A percentile compares a stretch with the other conserved stretches of the same genome.
phyloP scores from a whole-genome alignment of 768 basidiomycete genomes.

The Suillus paluster region DNA sequence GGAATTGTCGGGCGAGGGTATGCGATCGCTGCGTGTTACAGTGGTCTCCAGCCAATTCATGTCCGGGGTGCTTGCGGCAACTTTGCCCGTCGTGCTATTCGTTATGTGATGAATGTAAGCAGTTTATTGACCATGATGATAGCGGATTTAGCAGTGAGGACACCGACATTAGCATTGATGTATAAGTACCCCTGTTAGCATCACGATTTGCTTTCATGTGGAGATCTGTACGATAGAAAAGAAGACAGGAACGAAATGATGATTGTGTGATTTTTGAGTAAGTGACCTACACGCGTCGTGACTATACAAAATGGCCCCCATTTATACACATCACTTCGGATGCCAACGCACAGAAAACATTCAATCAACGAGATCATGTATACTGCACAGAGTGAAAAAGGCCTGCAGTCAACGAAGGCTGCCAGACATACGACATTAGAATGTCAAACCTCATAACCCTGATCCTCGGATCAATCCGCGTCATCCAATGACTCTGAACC shows the following conservation, averaged over 20 bases:
- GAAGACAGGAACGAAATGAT: background rate
- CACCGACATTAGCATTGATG: background rate
- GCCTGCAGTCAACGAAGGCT: too few species aligned
- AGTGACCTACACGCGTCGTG: background rate
- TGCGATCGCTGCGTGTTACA: constrained; percentile 4
- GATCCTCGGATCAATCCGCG: background rate
- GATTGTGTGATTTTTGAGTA: background rate
- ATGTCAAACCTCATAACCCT: background rate
- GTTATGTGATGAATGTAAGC: background rate
- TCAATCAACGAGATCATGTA: too few species aligned
- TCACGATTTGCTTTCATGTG: background rate
- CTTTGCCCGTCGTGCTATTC: background rate
- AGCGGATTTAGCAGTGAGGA: background rate
- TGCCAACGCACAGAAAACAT: too few species aligned
- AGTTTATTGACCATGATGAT: background rate
- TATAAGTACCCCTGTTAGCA: background rate
- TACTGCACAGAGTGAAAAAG: too few species aligned
- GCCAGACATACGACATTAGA: too few species aligned
- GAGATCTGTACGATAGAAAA: background rate
- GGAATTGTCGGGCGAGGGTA: background rate
- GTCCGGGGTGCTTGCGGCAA: background rate
- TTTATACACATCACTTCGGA: too few species aligned
- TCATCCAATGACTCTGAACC: background rate
- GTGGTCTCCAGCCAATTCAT: background rate
- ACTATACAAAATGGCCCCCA: too few species aligned